These are phyloP conservation scores for Mycoemilia scoparia DNA, from an alignment of 192 early-diverging fungal species.

Conservation along the genomic window DNA sequence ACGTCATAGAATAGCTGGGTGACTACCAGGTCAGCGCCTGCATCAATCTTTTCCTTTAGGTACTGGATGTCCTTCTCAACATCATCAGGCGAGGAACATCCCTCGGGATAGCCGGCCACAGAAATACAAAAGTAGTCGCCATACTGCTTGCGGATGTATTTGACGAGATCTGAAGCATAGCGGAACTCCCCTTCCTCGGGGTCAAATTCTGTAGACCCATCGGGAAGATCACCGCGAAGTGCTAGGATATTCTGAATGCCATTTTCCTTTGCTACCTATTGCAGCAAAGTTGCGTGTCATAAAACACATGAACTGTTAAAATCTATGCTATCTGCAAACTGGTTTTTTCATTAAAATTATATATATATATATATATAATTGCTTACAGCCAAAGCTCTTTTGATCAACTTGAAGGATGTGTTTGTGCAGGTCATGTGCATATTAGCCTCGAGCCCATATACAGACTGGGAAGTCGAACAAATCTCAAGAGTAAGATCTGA, in stretches of 20 bases:
- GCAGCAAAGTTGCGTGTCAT: too few relatives aligned
- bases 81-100: conserved; percentile 58
- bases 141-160: conserved; percentile 73
- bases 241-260: conserved; percentile 96
- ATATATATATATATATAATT: conserved; percentile 16
- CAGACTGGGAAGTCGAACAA: conserved; percentile 70
- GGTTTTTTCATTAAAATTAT: neutral
- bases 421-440: conserved; percentile 99
- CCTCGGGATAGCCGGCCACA: conserved; percentile 95
- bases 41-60: conserved; percentile 78
- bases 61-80: conserved; percentile 57
- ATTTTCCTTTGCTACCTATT: conserved; percentile 69
- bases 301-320: neutral
- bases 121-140: conserved; percentile 93
- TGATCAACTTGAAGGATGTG: conserved; percentile 79
- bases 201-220: conserved; percentile 62
- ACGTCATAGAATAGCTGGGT: conserved; percentile 95
- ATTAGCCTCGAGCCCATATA: conserved; percentile 86
- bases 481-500: conserved; percentile 81
- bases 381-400: conserved; percentile 68
- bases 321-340: neutral
- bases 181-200: conserved; percentile 71
- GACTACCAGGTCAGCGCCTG: conserved; percentile 81
- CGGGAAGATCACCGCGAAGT: conserved; percentile 84
- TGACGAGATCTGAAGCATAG: conserved; percentile 76